Base-by-base conservation (phyloP, 2,329 filamentous ascomycete genomes). In the Aspergillus amoenus region DNA sequence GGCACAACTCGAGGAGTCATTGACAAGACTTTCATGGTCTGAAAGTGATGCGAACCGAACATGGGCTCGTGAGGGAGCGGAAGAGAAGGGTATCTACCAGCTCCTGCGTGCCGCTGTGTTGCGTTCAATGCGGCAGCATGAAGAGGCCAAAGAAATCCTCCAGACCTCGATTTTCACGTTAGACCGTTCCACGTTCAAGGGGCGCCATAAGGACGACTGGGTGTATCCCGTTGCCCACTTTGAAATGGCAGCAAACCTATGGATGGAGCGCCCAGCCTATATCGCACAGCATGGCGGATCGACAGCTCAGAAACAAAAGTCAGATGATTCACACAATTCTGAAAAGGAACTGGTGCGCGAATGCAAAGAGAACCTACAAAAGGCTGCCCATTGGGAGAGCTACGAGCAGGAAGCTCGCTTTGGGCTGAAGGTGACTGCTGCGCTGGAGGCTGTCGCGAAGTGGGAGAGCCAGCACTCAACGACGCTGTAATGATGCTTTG, bases 181-280 rank as follows among this genome's bases (percentile, higher is more conserved):
- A 53, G 80, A 84, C 52, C 79, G 77, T 59, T 58, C 72, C 2
- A 61, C 78, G 9, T 82, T 87, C 68, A 87, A 84, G 63, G 78
- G 77, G 3, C 65, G 71, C 40, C 66, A 78, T 18, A 76, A 74
- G 53, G 80, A 82, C 58, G 76, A 81, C 58, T 82, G 80, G 88
- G 90, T 72, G 77, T 79, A 87, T 82, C 90, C 93, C 0, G 85
- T 87, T 0, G 91, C 89, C 1, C 82, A 91, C 63, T 97, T 97
- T 73, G 94, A 99, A 75, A 85, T 94, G 78, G 92, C 87, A 0
- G 91, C 89, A 7, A 85, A 90, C 54, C 78, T 88, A 1, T 99
- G 93, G 93, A 81, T 83, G 56, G 88, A 93, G 66, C 65, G 79
- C 8, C 71, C 70, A 58, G 74, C 60, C 50, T 80, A 75, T 61